Base-by-base conservation (phyloP, 2,329 filamentous ascomycete genomes). In the Penicillium frequentans region DNA sequence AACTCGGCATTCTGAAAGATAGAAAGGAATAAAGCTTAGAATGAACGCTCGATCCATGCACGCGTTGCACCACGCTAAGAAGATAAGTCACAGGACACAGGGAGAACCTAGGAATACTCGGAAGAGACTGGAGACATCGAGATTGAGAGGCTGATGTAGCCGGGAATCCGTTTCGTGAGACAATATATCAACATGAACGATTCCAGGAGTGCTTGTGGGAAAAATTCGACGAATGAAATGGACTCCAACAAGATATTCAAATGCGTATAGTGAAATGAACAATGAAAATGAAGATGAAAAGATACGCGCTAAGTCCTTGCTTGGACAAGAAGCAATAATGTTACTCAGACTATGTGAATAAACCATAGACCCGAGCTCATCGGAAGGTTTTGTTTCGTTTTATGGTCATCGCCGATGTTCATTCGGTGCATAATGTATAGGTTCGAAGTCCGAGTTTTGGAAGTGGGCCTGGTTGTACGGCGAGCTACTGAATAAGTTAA, bases 381-480 rank as follows among this genome's bases (percentile, higher is more conserved):
- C 31, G 43, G 24, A 27, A 14, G 21, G 16, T 11, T 4, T 47
- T 9, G 27, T 21, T 31, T 35, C 27, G 24, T 35, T 19, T 47
- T 10, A 27, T 19, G 19, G 16, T 57, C 66, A 68, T 66, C 69
- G 71, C 19, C 19, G 11, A 42, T 42, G 39, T 42, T 78, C 74
- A 49, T 69, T 70, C n/a, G 76, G 75, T 42, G 74, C 74, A 72
- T 74, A 79, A 56, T 78, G 75, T 33, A 75, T 74, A 14, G 77
- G 77, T 57, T 80, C 71, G 55, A 81, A 78, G 54, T 80, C 70
- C 31, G 73, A 67, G 59, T 80, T 76, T 54, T 76, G 72, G 64
- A 79, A 79, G 65, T 81, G 75, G 45, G 77, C 75, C 59, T 77
- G 74, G 60, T 78, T 77, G 68, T 76, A 74, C 9, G 76, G 73